Percentiles rank a stretch among this genome's conserved stretches.
These are phyloP conservation scores for Crithidia brevicula DNA, from an alignment of 208 protist genomes.

Conservation along the genomic window DNA sequence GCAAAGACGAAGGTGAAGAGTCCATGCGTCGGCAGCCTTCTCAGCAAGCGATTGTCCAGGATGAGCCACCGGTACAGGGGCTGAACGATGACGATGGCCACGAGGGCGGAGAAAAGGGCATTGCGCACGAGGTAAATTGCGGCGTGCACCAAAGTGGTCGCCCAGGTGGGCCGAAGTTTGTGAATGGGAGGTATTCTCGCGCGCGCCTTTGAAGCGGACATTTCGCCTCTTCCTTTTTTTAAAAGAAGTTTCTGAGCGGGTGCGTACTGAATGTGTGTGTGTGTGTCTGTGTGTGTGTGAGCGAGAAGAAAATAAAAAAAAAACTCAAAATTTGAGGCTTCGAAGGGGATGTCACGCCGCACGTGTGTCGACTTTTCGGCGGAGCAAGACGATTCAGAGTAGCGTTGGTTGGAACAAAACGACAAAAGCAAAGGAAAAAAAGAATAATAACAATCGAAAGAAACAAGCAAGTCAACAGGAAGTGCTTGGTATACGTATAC, in stretches of 20 bases:
- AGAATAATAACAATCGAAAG: neutral
- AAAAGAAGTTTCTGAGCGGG: no score
- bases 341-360: no score
- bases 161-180: slow-evolving; percentile 31
- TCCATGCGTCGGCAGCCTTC: slow-evolving; percentile 6
- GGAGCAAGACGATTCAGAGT: no score
- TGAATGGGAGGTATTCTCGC: slow-evolving; percentile 32
- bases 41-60: slow-evolving; percentile 23
- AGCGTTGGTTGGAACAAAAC: neutral
- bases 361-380: no score
- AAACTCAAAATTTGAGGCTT: neutral
- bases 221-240: neutral
- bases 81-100: slow-evolving; percentile 36
- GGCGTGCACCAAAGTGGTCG: slow-evolving; percentile 11
- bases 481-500: no score
- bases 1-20: slow-evolving; percentile 42
- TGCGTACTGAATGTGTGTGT: no score
- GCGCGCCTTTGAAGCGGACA: slow-evolving; percentile 3
- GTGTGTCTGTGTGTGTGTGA: no score
- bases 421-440: slow-evolving; percentile 2
- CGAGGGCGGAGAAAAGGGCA: slow-evolving; percentile 25
- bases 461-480: no score
- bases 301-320: neutral
- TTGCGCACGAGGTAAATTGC: slow-evolving; percentile 39
- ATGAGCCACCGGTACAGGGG: slow-evolving; percentile 34